These are phyloP conservation scores for Mycena vitilis DNA, from an alignment of 768 basidiomycete genomes.

Conservation along the genomic window DNA sequence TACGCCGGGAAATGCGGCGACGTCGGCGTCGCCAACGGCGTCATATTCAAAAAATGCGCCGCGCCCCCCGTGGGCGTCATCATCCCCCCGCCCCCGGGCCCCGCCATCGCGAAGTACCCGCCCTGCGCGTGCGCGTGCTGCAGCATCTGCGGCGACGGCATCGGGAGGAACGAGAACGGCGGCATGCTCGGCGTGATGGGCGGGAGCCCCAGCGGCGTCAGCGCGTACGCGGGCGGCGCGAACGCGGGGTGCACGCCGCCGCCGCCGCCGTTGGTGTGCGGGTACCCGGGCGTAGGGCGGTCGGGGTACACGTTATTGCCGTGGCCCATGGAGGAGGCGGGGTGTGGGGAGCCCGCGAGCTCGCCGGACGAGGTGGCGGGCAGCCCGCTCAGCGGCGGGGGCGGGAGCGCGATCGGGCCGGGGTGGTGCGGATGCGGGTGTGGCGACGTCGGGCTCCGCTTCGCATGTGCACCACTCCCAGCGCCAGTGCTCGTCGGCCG, in stretches of 20 bases:
- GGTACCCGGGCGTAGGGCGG: not conserved
- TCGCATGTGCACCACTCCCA: not conserved
- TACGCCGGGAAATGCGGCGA: slow-evolving; percentile 34
- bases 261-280: not conserved
- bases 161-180: slow-evolving; percentile 84
- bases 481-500: not conserved
- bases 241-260: slow-evolving; percentile 36
- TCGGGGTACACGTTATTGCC: slow-evolving; percentile 48
- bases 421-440: slow-evolving; percentile 69
- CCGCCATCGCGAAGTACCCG: slow-evolving; percentile 28
- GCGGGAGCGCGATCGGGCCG: slow-evolving; percentile 77
- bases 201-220: slow-evolving; percentile 86
- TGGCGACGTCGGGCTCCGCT: slow-evolving; percentile 35
- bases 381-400: slow-evolving; percentile 47
- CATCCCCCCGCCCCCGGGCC: slow-evolving; percentile 21
- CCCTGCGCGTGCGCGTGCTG: not conserved
- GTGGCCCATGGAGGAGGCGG: slow-evolving; percentile 32
- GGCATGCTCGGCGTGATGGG: slow-evolving; percentile 99
- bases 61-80: slow-evolving; percentile 34
- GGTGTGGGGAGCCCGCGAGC: slow-evolving; percentile 38
- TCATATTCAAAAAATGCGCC: slow-evolving; percentile 36
- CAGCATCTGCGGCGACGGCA: slow-evolving; percentile 31
- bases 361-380: slow-evolving; percentile 24
- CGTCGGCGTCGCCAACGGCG: slow-evolving; percentile 37
- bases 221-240: slow-evolving; percentile 50